Conservation (phyloP, 2,329 filamentous ascomycete species). For the Fusarium sublunatum region DNA sequence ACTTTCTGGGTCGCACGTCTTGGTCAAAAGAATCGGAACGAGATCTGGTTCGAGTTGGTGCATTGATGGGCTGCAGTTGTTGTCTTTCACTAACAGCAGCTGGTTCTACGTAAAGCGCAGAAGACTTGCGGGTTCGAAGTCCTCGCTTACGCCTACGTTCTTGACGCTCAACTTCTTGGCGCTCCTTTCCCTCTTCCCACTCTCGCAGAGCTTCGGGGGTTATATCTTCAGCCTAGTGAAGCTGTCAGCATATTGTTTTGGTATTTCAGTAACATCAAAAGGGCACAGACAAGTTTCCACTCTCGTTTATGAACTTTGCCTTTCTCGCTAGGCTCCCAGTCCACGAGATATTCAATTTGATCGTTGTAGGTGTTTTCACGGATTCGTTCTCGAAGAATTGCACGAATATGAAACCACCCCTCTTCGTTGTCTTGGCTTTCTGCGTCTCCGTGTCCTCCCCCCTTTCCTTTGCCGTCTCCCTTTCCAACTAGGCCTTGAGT, state of each 20-base stretch:
- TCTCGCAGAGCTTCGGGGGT: constrained; percentile 48
- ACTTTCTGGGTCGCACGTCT: constrained; percentile 39
- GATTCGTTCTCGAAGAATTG: constrained; percentile 51
- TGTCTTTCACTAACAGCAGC: constrained; percentile 34
- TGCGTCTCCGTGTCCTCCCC: neutral
- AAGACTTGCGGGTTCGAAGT: constrained; percentile 8
- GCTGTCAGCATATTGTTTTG: constrained; percentile 37
- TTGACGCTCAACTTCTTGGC: constrained; percentile 2
- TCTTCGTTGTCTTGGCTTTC: neutral
- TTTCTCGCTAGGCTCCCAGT: constrained; percentile 53
- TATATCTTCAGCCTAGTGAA: constrained; percentile 47
- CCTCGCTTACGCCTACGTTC: constrained; percentile 16
- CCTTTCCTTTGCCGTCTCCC: neutral
- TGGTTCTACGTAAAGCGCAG: constrained; percentile 3
- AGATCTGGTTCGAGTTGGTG: constrained; percentile 20
- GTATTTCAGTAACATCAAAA: constrained; percentile 1
- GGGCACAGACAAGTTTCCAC: constrained; percentile 48
- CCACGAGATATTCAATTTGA: constrained; percentile 50
- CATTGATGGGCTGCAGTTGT: constrained; percentile 30
- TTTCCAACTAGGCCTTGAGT: neutral
- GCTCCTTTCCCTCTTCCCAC: constrained; percentile 44
- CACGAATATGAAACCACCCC: constrained; percentile 51
- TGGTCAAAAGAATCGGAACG: constrained; percentile 29
- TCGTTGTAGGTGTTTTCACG: constrained; percentile 6
- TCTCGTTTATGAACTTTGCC: constrained; percentile 49